Percentiles rank a stretch among this genome's conserved stretches.
These are phyloP conservation scores for Paracoccidioides lutzii DNA, from an alignment of 2,329 filamentous ascomycete species.

Conservation along the genomic window DNA sequence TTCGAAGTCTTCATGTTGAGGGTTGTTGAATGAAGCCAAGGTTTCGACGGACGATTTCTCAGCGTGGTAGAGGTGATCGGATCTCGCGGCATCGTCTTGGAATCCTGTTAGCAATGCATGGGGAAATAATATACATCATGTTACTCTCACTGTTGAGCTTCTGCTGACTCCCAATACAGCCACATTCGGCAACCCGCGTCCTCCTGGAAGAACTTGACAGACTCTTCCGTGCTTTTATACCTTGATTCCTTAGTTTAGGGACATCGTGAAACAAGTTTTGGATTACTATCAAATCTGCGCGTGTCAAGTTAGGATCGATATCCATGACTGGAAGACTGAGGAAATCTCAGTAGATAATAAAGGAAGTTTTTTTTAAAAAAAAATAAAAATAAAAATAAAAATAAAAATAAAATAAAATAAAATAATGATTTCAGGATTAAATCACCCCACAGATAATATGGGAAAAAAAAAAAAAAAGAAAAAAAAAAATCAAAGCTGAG, in stretches of 20 bases:
- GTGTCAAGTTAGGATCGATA: conserved; percentile 17
- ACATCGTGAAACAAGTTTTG: conserved; percentile 25
- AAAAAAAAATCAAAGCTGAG: background rate
- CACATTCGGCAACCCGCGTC: too few species aligned
- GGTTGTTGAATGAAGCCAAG: conserved; percentile 40
- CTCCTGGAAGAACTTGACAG: background rate
- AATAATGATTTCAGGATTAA: background rate
- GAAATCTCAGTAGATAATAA: background rate
- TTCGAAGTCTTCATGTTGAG: conserved; percentile 36
- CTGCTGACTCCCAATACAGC: background rate
- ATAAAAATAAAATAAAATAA: too few species aligned
- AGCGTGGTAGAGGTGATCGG: background rate
- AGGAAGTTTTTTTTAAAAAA: background rate
- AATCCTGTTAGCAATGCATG: background rate
- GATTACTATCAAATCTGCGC: conserved; percentile 28
- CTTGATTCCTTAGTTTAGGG: conserved; percentile 8
- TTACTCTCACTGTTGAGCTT: background rate
- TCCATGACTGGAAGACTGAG: background rate
- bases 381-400: too few species aligned
- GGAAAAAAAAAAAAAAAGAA: background rate
- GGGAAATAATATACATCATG: background rate
- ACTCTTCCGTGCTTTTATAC: conserved; percentile 3
- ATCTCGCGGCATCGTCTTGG: background rate
- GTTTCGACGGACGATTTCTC: conserved; percentile 27
- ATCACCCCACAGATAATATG: too few species aligned